Conservation (phyloP, 768 basidiomycete genomes). For the Kwoniella bestiolae region DNA sequence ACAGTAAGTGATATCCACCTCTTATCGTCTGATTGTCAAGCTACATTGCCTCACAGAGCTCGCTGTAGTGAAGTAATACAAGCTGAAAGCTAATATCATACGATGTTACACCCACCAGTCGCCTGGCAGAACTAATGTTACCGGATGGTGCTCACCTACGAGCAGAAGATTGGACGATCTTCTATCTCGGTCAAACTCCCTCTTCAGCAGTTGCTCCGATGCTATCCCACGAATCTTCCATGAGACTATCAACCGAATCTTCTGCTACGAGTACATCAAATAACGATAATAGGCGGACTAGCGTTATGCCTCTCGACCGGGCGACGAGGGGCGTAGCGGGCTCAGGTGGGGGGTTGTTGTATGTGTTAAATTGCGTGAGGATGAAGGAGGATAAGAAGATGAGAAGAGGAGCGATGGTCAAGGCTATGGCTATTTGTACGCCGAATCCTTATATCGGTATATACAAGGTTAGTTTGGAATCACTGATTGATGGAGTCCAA, state of each 20-base stretch:
- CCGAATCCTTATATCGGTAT: slow-evolving; percentile 93
- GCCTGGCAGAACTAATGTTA: slow-evolving; percentile 95
- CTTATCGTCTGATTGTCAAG: slow-evolving; percentile 10
- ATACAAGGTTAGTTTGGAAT: slow-evolving; percentile 68
- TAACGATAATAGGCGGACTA: slow-evolving; percentile 10
- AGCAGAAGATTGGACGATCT: slow-evolving; percentile 96
- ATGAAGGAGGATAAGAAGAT: slow-evolving; percentile 87
- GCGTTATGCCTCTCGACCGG: slow-evolving; percentile 20
- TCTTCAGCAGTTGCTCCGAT: slow-evolving; percentile 85
- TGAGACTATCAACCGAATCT: slow-evolving; percentile 19
- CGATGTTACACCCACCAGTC: slow-evolving; percentile 64
- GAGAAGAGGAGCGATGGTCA: slow-evolving; percentile 89
- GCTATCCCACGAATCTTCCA: slow-evolving; percentile 61
- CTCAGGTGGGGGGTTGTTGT: slow-evolving; percentile 63
- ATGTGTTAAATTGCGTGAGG: slow-evolving; percentile 86
- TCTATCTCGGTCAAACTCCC: slow-evolving; percentile 93
- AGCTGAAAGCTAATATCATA: too few species aligned
- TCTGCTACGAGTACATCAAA: neutral
- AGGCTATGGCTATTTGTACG: slow-evolving; percentile 92
- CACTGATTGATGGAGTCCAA: neutral
- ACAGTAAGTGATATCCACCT: slow-evolving; percentile 64
- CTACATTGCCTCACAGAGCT: slow-evolving; percentile 10
- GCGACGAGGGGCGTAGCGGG: slow-evolving; percentile 39
- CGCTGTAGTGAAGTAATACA: neutral
- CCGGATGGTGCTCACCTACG: slow-evolving; percentile 97